phyloP scores from a whole-genome alignment of 1,139 yeast genomes.

The Spathaspora sp. region DNA sequence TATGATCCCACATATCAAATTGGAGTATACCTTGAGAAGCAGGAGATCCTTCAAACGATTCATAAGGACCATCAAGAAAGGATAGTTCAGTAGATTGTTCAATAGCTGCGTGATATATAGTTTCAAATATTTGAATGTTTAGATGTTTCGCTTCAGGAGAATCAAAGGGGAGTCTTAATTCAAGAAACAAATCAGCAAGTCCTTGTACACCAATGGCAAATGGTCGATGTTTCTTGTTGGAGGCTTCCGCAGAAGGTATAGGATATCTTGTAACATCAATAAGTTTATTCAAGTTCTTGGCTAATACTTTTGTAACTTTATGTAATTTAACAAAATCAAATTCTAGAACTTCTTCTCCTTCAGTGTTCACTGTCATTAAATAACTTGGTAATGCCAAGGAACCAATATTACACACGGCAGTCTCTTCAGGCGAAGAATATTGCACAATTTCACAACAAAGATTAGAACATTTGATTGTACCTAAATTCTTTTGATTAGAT shows the following conservation, averaged over 20 bases:
- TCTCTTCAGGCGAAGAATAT: conserved; percentile 53
- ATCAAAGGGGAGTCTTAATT: conserved; percentile 77
- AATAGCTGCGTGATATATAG: conserved; percentile 83
- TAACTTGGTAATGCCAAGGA: conserved; percentile 53
- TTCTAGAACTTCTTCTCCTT: conserved; percentile 41
- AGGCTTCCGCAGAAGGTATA: conserved; percentile 61
- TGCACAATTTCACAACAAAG: conserved; percentile 60
- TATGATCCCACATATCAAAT: conserved; percentile 77
- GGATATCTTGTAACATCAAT: conserved; percentile 84
- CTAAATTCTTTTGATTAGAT: conserved; percentile 56
- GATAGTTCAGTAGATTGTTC: conserved; percentile 82
- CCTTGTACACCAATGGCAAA: conserved; percentile 92
- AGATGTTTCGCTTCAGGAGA: conserved; percentile 67
- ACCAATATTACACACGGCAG: conserved; percentile 58
- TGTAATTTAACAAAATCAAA: conserved; percentile 75
- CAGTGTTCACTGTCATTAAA: conserved; percentile 25
- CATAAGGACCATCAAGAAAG: conserved; percentile 61
- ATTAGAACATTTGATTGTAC: conserved; percentile 56
- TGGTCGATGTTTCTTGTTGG: conserved; percentile 80
- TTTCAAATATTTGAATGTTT: conserved; percentile 82
- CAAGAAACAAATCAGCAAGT: conserved; percentile 80
- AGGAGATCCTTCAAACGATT: conserved; percentile 74
- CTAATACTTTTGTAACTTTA: conserved; percentile 68
- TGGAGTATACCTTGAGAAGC: conserved; percentile 78
- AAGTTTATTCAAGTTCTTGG: conserved; percentile 70